Percentiles rank a stretch among this genome's conserved stretches.
These are phyloP conservation scores for Boletellus ananiceps DNA, from an alignment of 768 basidiomycete species.

Conservation along the genomic window DNA sequence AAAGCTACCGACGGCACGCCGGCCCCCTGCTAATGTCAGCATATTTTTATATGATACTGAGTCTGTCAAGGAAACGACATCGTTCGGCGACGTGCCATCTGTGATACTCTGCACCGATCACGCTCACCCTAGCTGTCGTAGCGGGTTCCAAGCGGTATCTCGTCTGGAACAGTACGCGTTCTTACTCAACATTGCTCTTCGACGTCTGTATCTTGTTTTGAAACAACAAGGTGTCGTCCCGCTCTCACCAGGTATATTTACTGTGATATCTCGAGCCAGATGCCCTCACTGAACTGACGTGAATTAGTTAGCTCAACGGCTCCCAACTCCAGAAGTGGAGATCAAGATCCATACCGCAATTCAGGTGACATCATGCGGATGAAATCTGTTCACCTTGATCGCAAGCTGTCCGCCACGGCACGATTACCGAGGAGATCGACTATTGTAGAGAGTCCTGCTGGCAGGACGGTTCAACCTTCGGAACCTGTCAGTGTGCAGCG, in stretches of 20 bases:
- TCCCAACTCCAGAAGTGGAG: conserved; percentile 34
- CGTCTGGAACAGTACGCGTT: conserved; percentile 97
- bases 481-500: conserved; percentile 50
- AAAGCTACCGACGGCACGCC: conserved; percentile 60
- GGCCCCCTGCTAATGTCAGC: conserved; percentile 77
- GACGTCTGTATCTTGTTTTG: conserved; percentile 81
- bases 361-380: conserved; percentile 90
- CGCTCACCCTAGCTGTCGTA: conserved; percentile 56
- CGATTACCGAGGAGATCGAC: conserved; percentile 90
- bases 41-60: conserved; percentile 76
- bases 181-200: conserved; percentile 89
- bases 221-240: conserved; percentile 89
- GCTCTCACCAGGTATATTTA: conserved; percentile 60
- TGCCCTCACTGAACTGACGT: conserved; percentile 8
- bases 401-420: conserved; percentile 92
- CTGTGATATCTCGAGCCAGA: conserved; percentile 2
- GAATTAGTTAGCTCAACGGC: conserved; percentile 27
- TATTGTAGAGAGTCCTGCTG: conserved; percentile 91
- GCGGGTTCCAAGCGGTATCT: conserved; percentile 88
- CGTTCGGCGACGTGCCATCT: conserved; percentile 70
- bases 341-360: conserved; percentile 78
- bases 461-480: conserved; percentile 74
- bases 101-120: conserved; percentile 78
- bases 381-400: conserved; percentile 91
- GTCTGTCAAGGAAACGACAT: conserved; percentile 59